Percentiles rank a stretch among this genome's conserved stretches.
phyloP scores from a whole-genome alignment of 106 monocot species.

The Dendrobium officinale region DNA sequence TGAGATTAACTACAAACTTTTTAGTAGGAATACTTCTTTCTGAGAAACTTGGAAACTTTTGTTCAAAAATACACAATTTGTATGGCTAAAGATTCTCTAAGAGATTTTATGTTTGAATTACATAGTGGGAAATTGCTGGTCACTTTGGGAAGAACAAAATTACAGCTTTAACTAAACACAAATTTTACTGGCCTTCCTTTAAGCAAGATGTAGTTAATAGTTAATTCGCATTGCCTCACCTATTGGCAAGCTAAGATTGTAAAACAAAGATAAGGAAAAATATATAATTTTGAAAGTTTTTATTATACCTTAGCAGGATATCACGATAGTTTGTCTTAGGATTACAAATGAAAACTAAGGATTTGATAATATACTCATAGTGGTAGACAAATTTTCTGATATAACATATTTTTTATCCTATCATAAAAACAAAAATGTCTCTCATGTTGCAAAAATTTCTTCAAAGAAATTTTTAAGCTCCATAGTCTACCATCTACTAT shows the following conservation, averaged over 20 bases:
- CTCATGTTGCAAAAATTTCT: background rate
- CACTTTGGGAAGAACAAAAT: background rate
- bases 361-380: background rate
- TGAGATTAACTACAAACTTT: background rate
- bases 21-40: background rate
- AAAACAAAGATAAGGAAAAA: background rate
- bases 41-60: background rate
- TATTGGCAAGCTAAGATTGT: background rate
- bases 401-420: background rate
- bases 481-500: background rate
- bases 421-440: background rate
- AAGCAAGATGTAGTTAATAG: background rate
- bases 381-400: background rate
- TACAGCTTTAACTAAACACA: background rate
- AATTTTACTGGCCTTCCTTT: background rate
- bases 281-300: background rate
- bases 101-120: background rate
- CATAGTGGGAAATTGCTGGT: background rate
- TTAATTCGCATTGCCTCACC: background rate
- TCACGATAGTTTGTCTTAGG: background rate
- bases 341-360: background rate
- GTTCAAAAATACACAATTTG: background rate
- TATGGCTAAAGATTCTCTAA: background rate
- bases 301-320: background rate
- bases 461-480: background rate